Evolutionary conservation across 2,329 filamentous ascomycete genomes (phyloP), one percentile per base, ranked within the genome.

Genomic region (Hypoxylon sp.): DNA sequence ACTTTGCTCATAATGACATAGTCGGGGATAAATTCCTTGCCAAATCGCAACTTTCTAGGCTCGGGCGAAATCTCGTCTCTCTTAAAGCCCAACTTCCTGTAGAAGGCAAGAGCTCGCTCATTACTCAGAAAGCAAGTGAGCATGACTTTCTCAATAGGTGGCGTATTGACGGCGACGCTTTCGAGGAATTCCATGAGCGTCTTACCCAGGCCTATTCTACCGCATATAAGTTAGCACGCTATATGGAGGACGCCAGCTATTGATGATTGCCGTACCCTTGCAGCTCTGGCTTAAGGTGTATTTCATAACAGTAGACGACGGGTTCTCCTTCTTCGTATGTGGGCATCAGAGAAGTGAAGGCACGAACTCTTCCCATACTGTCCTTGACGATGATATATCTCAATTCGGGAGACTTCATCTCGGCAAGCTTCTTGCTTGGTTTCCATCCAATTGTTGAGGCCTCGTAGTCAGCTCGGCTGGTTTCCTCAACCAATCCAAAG

Each of bases 301-400:
- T 88, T 80, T 95, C 92, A 77, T 94, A 95, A 78, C 92, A 90
- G 78, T 94, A 95, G 19, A 94, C 76, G 1, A 94, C 91, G 0
- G 89, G 83, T 65, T 88, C 81, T 1, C 85, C 84, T 68, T 90
- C 88, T 75, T 93, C 91, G 73, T 87, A 87, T 1, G 89, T 91
- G n/a, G 91, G 86, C 90, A 92, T 90, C 74, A 92, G 82, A n/a
- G 89, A 92, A 1, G 86, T 83, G 74, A 92, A 91, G 3, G 84
- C 89, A 17, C 79, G 77, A 8, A 90, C 71, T 37, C 48, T 55
- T 3, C 72, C 72, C 8, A 70, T 63, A 0, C 59, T 62, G 9
- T 79, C 77, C 68, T 83, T 84, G 53, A 92, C 85, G 3, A 94
- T 79, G 6, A 94, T 81, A 77, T 93, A 94, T 47, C 90, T 86